Evolutionary conservation across 2,329 filamentous ascomycete genomes (phyloP), one percentile per base, ranked within the genome.

Genomic region (Stenocarpella maydis): DNA sequence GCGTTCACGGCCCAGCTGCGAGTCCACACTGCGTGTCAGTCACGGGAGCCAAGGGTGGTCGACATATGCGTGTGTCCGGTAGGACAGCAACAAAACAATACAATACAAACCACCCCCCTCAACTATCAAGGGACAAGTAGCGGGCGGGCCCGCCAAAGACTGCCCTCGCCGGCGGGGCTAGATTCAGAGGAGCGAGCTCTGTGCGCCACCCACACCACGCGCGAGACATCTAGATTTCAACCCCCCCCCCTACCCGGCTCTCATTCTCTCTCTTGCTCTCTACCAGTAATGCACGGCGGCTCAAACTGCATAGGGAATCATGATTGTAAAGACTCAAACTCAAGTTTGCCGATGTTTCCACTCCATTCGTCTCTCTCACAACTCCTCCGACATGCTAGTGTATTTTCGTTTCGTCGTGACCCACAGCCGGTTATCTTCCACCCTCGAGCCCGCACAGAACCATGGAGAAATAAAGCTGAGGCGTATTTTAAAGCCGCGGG

Each of bases 1-100:
- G 68, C 70, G 70, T 54, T 70, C 55, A 67, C 65, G 54, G 28
- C 65, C 70, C 45, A 65, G 64, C 68, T 71, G 68, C 26, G 47
- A 63, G 58, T 43, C 58, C 58, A 43, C 58, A 19, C 49, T 37
- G 28, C 41, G 47, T 8, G 58, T 63, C 34, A 65, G 41, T 26
- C 39, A 50, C 41, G 10, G n/a, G 43, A n/a, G n/a, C n/a, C 34
- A 9, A 7, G 21, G 5, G n/a, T 24, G 14, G 34, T 4, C 24
- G 34, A 34, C n/a, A n/a, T 0, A 31, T 37, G 12, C 34, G 34
- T 8, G 53, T 10, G 34, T 21, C 12, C 34, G 8, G 24, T 3
- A 19, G 34, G 41, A 24, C 12, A 34, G 39, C 6, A 37, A 37
- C 9, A 34, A 34, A 4, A 34, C 4, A 34, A 34, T 9, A 9